Evolutionary conservation across 2,329 filamentous ascomycete genomes (phyloP), one percentile per base, ranked within the genome.

Genomic region (Trichoderma polysporum): DNA sequence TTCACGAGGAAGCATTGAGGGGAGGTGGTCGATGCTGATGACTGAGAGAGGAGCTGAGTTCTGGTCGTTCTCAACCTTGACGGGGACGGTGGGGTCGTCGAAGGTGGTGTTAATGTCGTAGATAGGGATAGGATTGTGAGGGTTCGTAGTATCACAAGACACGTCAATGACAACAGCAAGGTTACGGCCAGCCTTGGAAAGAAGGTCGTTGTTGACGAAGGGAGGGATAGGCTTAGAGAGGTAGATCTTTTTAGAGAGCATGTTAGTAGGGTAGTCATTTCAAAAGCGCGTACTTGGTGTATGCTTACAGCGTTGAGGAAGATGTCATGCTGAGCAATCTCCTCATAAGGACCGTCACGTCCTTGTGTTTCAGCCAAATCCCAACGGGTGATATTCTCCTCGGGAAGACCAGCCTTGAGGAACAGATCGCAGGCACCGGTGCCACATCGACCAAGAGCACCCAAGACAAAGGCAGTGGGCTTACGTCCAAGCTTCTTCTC

Each of bases 91-190:
- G n/a, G 94, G 94, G 76, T 91, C 88, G 76, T 89, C 87, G 76
- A 97, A 97, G 25, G 93, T 95, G 56, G 91, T 97, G 78, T 92
- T 91, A 76, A 91, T 88, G 71, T 85, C 84, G 83, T 97, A 97
- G 75, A 97, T 89, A 27, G 93, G 93, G 65, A 94, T 87, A 71
- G 74, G 74, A 79, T 91, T 91, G 80, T 90, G 83, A 2, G 88
- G 87, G 79, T 90, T 92, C 37, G 87, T 92, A 54, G 89, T 90
- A 78, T 93, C 91, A 76, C 89, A 91, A 45, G 83, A 86, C 69
- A 95, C 91, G 75, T 96, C 92, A 78, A 91, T 92, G 69, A 96
- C 87, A 52, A 96, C 91, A 64, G 86, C 88, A 63, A 97, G 86
- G 75, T 89, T 90, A 76, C 94, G 90, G 73, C 84, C 84, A 3